Percentiles rank a stretch among this genome's conserved stretches.
Conservation (phyloP, 2,329 filamentous ascomycete genomes). For the Nemania sp. region DNA sequence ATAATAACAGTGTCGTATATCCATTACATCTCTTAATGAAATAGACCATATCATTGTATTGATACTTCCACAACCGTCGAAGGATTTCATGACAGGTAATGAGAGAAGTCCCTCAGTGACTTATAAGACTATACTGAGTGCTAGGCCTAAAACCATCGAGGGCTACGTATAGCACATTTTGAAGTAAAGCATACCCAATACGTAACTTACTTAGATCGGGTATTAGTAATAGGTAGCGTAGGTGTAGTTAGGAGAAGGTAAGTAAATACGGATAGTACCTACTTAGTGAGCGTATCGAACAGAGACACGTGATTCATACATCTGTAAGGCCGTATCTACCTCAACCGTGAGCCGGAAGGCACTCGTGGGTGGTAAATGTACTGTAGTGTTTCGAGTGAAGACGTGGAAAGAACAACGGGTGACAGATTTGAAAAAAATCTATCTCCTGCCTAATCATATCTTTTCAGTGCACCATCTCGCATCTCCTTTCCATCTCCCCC, state of each 20-base stretch:
- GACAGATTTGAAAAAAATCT: background rate
- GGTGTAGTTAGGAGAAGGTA: no score
- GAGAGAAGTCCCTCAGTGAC: background rate
- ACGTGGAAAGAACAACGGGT: slow-evolving; percentile 20
- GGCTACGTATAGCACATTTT: background rate
- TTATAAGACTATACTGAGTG: no score
- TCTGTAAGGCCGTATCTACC: background rate
- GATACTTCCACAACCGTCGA: background rate
- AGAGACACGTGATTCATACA: no score
- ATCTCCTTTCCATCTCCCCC: background rate
- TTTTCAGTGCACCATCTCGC: background rate
- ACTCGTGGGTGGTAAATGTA: slow-evolving; percentile 2
- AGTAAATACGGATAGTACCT: no score
- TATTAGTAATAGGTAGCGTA: no score
- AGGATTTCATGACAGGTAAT: background rate
- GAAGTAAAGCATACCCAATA: background rate
- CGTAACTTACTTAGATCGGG: no score
- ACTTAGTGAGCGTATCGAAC: no score
- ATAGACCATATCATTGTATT: background rate
- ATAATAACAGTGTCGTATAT: background rate
- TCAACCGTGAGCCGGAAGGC: slow-evolving; percentile 7
- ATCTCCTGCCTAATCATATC: background rate
- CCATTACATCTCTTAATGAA: background rate
- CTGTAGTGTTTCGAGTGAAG: background rate
- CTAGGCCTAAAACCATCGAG: no score